Conservation (phyloP, 2,329 filamentous ascomycete species). For the Sporothrix brunneoviolacea region DNA sequence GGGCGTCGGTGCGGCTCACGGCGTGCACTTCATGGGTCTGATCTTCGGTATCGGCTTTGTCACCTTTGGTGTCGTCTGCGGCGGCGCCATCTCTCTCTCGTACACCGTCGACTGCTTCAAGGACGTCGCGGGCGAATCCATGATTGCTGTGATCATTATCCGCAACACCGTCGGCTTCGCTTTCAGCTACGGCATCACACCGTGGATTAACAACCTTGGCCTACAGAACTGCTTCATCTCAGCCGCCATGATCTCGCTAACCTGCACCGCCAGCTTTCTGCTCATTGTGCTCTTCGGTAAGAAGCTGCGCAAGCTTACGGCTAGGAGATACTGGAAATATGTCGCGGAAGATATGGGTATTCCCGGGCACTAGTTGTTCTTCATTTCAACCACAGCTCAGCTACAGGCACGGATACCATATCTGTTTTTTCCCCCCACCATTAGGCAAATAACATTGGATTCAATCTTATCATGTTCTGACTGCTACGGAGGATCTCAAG, state of each 20-base stretch:
- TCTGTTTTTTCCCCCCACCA: no score
- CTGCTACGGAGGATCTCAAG: no score
- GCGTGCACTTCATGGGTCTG: constrained; percentile 36
- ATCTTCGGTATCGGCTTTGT: constrained; percentile 35
- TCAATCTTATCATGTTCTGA: no score
- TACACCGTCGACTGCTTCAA: constrained; percentile 37
- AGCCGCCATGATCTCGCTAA: constrained; percentile 1
- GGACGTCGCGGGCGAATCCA: constrained; percentile 22
- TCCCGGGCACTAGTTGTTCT: no score
- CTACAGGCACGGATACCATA: no score
- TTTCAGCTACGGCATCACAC: constrained; percentile 29
- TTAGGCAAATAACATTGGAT: no score
- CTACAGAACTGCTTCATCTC: constrained; percentile 17
- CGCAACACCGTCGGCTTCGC: constrained; percentile 25
- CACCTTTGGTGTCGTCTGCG: constrained; percentile 32
- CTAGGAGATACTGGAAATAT: not conserved
- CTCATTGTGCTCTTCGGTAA: constrained; percentile 3
- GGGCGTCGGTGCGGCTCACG: constrained; percentile 40
- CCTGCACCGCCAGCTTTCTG: not conserved
- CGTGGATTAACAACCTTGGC: constrained; percentile 22
- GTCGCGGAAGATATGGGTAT: no score
- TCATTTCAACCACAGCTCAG: no score
- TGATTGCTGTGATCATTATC: constrained; percentile 22
- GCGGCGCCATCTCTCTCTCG: constrained; percentile 31
- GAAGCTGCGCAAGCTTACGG: not conserved